These are phyloP conservation scores for Monosporascus sp. DNA, from an alignment of 2,329 filamentous ascomycete genomes.

Conservation along the genomic window DNA sequence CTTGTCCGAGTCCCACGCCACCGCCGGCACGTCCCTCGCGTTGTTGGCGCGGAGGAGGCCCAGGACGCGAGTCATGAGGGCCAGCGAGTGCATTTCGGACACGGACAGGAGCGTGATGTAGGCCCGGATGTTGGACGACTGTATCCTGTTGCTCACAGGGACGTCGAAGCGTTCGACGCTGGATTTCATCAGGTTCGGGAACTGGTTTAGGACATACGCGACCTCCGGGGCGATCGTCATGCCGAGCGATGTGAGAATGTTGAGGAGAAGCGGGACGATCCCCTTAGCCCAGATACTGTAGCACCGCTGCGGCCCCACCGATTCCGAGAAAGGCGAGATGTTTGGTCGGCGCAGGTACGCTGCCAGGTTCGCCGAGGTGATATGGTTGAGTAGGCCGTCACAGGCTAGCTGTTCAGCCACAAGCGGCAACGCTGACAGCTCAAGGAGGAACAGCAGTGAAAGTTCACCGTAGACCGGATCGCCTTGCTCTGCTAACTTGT, in stretches of 20 bases:
- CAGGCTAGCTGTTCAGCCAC: slow-evolving; percentile 88
- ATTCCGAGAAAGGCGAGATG: slow-evolving; percentile 74
- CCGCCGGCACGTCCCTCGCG: slow-evolving; percentile 63
- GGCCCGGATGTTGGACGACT: slow-evolving; percentile 36
- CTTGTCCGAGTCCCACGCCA: slow-evolving; percentile 68
- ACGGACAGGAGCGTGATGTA: slow-evolving; percentile 68
- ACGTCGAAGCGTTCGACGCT: slow-evolving; percentile 68
- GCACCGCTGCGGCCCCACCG: slow-evolving; percentile 62
- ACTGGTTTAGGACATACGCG: slow-evolving; percentile 82
- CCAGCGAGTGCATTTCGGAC: slow-evolving; percentile 72
- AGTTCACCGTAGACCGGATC: slow-evolving; percentile 93
- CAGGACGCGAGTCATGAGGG: slow-evolving; percentile 69
- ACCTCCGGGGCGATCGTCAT: slow-evolving; percentile 79
- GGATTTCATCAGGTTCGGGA: slow-evolving; percentile 69
- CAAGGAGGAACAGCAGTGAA: slow-evolving; percentile 81
- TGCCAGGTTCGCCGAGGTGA: slow-evolving; percentile 74
- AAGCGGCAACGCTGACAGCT: slow-evolving; percentile 73
- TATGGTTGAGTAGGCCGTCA: slow-evolving; percentile 73
- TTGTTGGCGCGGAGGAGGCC: slow-evolving; percentile 59
- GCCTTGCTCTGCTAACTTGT: slow-evolving; percentile 68
- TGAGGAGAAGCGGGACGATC: slow-evolving; percentile 80
- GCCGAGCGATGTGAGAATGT: slow-evolving; percentile 77
- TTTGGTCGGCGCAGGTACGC: slow-evolving; percentile 66
- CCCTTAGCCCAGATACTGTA: slow-evolving; percentile 89
- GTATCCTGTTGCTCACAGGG: slow-evolving; percentile 48